phyloP scores from a whole-genome alignment of 192 early-diverging fungal species.

The Entomortierella beljakovae region DNA sequence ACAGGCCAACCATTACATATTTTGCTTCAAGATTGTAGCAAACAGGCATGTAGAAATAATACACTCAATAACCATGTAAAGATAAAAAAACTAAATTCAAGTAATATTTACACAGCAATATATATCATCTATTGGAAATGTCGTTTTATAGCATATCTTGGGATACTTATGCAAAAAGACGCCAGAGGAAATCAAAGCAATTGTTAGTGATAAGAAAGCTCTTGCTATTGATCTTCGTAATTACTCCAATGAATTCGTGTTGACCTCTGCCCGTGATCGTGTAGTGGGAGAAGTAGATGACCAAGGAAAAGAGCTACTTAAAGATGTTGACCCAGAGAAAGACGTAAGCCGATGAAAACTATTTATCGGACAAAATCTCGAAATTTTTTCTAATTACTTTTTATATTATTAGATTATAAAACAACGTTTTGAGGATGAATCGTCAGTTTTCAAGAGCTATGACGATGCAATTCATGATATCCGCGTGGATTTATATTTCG shows the following conservation, averaged over 20 bases:
- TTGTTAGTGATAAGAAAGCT: conserved; percentile 55
- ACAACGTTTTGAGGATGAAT: conserved; percentile 51
- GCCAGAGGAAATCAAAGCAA: conserved; percentile 54
- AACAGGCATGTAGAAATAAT: conserved; percentile 28
- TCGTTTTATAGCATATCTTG: conserved; percentile 60
- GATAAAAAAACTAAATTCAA: neutral
- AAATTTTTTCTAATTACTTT: neutral
- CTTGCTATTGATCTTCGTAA: conserved; percentile 55
- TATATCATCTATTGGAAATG: neutral
- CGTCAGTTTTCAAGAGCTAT: conserved; percentile 51
- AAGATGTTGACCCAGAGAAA: conserved; percentile 52
- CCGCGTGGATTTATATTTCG: conserved; percentile 43
- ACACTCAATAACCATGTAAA: neutral
- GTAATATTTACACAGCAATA: neutral
- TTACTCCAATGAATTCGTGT: conserved; percentile 56
- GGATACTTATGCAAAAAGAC: conserved; percentile 57
- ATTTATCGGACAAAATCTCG: neutral
- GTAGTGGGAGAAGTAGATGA: conserved; percentile 57
- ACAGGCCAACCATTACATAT: conserved; percentile 53
- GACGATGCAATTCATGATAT: conserved; percentile 53
- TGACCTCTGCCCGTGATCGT: conserved; percentile 54
- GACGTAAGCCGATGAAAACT: conserved; percentile 37
- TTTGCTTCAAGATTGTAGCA: conserved; percentile 50
- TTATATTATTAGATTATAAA: conserved; percentile 45
- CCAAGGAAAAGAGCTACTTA: conserved; percentile 55